Evolutionary conservation across 768 basidiomycete species (phyloP), one percentile per base, ranked within the genome.

Genomic region (Tylopilus balloui): DNA sequence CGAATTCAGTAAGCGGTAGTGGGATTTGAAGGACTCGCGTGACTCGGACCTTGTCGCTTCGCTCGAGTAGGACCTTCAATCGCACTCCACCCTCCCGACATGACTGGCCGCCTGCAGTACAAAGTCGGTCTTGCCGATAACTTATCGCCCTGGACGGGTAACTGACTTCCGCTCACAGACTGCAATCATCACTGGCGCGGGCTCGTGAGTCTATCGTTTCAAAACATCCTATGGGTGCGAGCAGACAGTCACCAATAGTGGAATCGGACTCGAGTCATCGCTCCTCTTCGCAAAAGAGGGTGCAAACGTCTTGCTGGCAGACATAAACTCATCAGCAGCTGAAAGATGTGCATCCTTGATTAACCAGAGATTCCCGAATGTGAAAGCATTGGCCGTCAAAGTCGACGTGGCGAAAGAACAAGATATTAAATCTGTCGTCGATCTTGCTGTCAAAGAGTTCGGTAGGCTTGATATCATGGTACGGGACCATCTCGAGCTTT

Each of bases 401-500:
- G 83, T 84, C 39, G 93, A 99, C 69, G 96, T 98, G 2, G 80
- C 85, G 52, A 88, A 89, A 64, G 96, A 99, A 70, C 73, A 69
- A 5, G 88, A 97, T 50, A 74, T 99, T 47, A 87, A 94, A 74
- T 77, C 74, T 31, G 79, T 86, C 8, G 89, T 99, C 20, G 86
- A 89, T 47, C 71, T 67, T 45, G 87, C 94, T 0, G 83, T 96
- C 46, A 72, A 80, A 51, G 78, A 84, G 59, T 96, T 93, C 68
- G 96, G 96, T n/a, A 75, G 96, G 49, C 74, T 99, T 59, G 96
- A 99, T 65, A 73, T 99, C 52, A 88, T 99, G 88, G 93, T 94
- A 63, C 58, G 78, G 60, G 24, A 27, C 15, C 28, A 6, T 50
- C 39, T 39, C 21, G 1, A 17, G 13, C 17, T 29, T 31, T 49